These are phyloP conservation scores for Oleoguttula mirabilis DNA, from an alignment of 495 filamentous ascomycete species.

Conservation along the genomic window DNA sequence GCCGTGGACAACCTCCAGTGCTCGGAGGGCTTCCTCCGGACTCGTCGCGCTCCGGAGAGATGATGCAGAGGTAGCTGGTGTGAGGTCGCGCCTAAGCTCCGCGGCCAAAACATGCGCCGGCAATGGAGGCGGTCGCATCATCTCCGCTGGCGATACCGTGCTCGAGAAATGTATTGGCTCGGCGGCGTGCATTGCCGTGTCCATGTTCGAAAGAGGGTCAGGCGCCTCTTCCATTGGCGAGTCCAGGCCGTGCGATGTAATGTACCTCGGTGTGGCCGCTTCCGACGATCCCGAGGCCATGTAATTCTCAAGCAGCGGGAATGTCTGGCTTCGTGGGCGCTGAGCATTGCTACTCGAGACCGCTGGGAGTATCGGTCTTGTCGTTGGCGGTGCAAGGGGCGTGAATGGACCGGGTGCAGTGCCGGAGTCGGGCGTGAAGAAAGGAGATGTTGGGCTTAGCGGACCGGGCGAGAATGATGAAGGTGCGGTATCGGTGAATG, in stretches of 20 bases:
- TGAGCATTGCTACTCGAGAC: slow-evolving; percentile 43
- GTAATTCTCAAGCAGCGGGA: slow-evolving; percentile 61
- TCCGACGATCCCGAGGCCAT: slow-evolving; percentile 50
- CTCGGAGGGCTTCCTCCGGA: slow-evolving; percentile 77
- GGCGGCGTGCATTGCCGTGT: slow-evolving; percentile 36
- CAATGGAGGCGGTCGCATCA: slow-evolving; percentile 19
- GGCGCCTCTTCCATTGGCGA: slow-evolving; percentile 53
- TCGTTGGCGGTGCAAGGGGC: slow-evolving; percentile 34
- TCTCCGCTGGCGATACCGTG: slow-evolving; percentile 10
- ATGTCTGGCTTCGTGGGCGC: slow-evolving; percentile 83
- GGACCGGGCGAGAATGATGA: slow-evolving; percentile 62
- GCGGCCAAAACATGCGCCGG: slow-evolving; percentile 9
- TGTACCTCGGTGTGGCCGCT: slow-evolving; percentile 51
- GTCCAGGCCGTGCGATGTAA: slow-evolving; percentile 61
- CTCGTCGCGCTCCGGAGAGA: slow-evolving; percentile 7
- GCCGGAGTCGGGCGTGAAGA: slow-evolving; percentile 64
- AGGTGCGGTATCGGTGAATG: slow-evolving; percentile 40
- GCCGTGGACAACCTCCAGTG: slow-evolving; percentile 72
- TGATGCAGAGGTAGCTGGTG: slow-evolving; percentile 5
- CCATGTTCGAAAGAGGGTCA: slow-evolving; percentile 38
- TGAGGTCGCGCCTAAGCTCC: slow-evolving; percentile 9
- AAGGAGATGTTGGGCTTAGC: slow-evolving; percentile 75
- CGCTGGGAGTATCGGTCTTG: slow-evolving; percentile 49
- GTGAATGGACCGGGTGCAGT: slow-evolving; percentile 52
- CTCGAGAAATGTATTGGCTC: not conserved